Evolutionary conservation across 306 rosid genomes (phyloP).

Genomic region (Prunus dulcis): DNA sequence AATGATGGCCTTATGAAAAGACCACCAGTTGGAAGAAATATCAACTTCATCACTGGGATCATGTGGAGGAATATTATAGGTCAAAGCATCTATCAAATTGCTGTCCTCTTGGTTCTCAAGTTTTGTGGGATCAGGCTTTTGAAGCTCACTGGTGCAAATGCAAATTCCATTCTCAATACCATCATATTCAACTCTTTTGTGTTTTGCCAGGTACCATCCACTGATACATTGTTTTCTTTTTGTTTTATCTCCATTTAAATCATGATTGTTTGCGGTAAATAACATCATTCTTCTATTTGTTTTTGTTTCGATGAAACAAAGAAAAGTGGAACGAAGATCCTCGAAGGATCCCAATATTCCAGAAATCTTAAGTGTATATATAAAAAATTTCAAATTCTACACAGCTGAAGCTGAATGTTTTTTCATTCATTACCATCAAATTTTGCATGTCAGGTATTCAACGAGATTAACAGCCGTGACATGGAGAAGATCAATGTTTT

Average conservation of each 20-base stretch:
- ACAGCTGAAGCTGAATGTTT: background rate
- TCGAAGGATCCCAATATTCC: too few relatives aligned
- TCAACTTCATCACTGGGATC: constrained; percentile 50
- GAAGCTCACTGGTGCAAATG: constrained; percentile 46
- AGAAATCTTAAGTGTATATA: too few relatives aligned
- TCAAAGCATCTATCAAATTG: constrained; percentile 74
- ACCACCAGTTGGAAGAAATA: constrained; percentile 66
- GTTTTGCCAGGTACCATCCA: constrained; percentile 70
- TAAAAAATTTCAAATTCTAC: background rate
- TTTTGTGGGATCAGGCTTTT: constrained; percentile 52
- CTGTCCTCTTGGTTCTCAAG: constrained; percentile 58
- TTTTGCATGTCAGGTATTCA: constrained; percentile 50
- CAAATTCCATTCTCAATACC: constrained; percentile 47
- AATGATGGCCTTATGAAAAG: constrained; percentile 70
- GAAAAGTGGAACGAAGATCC: too few relatives aligned
- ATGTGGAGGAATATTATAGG: constrained; percentile 94
- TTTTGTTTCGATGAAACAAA: too few relatives aligned
- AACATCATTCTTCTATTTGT: background rate
- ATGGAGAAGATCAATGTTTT: constrained; percentile 86
- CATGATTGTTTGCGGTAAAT: background rate
- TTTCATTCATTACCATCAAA: background rate
- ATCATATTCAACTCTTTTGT: constrained; percentile 85
- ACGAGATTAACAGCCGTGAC: constrained; percentile 89
- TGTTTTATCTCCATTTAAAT: background rate
- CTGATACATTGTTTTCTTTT: background rate